phyloP scores from a whole-genome alignment of 179 eudicot genomes.

The Dionaea muscipula region DNA sequence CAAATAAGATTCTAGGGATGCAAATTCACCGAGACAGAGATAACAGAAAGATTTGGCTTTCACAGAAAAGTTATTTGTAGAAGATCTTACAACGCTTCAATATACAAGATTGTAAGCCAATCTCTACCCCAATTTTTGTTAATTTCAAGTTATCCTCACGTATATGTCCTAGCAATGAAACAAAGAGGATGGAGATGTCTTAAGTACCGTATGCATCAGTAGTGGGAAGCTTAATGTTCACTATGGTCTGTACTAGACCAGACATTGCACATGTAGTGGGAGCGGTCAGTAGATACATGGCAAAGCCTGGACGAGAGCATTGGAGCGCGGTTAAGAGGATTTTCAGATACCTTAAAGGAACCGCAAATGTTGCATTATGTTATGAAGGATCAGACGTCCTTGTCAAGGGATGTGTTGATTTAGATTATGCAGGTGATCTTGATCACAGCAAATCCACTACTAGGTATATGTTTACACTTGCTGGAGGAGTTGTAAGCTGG shows the following conservation, averaged over 20 bases:
- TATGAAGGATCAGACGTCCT: no score
- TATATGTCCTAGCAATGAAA: conserved; percentile 6
- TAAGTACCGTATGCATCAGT: conserved; percentile 7
- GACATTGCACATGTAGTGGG: no score
- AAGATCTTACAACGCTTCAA: not conserved
- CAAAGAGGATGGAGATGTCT: conserved; percentile 6
- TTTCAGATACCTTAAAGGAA: no score
- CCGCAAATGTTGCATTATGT: no score
- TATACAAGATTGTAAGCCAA: no score
- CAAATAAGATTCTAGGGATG: no score
- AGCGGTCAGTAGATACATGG: no score
- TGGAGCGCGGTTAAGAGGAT: not conserved
- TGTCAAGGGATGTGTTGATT: conserved; percentile 1
- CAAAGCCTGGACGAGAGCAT: no score
- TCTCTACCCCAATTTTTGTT: no score
- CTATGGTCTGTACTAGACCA: conserved; percentile 5
- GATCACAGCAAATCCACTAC: not conserved
- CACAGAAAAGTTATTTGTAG: no score
- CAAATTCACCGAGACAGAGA: not conserved
- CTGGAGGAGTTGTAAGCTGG: not conserved
- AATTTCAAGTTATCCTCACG: not conserved
- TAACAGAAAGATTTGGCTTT: not conserved
- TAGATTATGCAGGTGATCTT: not conserved
- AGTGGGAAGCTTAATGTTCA: not conserved
- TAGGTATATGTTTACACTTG: not conserved